Conservation (phyloP, 129 eudicot species). For the Pittosporum tobira region DNA sequence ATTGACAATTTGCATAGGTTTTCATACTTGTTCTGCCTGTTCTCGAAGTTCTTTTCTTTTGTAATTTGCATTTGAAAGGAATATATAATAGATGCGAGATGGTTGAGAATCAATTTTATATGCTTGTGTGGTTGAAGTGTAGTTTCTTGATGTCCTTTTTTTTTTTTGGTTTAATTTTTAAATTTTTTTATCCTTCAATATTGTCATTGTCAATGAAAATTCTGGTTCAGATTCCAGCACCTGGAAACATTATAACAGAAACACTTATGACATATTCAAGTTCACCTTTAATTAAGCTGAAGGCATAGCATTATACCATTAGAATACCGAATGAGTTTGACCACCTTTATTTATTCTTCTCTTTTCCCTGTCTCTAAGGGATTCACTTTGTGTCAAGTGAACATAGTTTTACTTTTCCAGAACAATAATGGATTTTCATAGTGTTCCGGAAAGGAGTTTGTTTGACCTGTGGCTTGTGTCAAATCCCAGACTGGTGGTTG, state of each 20-base stretch:
- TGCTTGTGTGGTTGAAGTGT: neutral
- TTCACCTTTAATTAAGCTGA: neutral
- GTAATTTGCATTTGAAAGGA: constrained; percentile 16
- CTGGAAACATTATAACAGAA: neutral
- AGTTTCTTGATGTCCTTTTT: too few relatives aligned
- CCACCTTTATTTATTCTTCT: neutral
- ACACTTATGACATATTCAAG: neutral
- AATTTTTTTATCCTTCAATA: neutral
- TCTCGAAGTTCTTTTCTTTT: neutral
- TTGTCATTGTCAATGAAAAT: neutral
- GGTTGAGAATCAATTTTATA: constrained; percentile 5
- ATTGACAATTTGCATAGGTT: constrained; percentile 10
- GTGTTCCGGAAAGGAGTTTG: too few relatives aligned
- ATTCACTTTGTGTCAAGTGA: constrained; percentile 1
- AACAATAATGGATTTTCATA: too few relatives aligned
- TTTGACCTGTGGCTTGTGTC: too few relatives aligned
- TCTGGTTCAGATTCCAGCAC: constrained; percentile 3
- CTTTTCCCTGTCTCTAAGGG: neutral
- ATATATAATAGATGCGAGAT: constrained; percentile 12
- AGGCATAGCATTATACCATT: neutral
- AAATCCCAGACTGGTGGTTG: neutral
- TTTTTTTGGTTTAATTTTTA: neutral
- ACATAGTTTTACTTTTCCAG: neutral
- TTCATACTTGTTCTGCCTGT: constrained; percentile 12
- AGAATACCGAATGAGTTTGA: neutral